Evolutionary conservation across 768 basidiomycete genomes (phyloP).

Genomic region (Fomitopsis serialis): DNA sequence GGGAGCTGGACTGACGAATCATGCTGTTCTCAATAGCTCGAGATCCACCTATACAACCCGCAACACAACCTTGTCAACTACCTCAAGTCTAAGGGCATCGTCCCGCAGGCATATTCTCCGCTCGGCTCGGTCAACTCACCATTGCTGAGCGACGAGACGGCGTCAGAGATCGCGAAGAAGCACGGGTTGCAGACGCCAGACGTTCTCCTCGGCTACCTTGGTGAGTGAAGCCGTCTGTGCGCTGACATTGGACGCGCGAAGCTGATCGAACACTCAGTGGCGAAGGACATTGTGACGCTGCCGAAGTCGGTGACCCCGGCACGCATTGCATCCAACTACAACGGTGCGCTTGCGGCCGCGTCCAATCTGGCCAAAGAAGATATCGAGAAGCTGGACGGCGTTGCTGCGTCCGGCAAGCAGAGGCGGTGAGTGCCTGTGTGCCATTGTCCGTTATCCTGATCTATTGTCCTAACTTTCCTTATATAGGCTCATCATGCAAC

Average conservation of each 20-base stretch:
- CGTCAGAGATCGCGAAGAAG: conserved; percentile 53
- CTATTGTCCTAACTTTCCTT: neutral
- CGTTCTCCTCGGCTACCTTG: conserved; percentile 57
- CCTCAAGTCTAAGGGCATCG: conserved; percentile 59
- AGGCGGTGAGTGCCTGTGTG: conserved; percentile 35
- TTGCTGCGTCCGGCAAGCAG: conserved; percentile 58
- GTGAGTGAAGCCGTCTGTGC: conserved; percentile 29
- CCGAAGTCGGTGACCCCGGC: conserved; percentile 74
- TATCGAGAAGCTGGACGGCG: conserved; percentile 49
- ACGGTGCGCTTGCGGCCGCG: conserved; percentile 42
- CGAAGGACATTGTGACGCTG: conserved; percentile 59
- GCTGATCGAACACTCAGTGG: conserved; percentile 33
- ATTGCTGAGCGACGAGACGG: conserved; percentile 56
- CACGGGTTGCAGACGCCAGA: conserved; percentile 49
- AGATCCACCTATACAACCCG: conserved; percentile 70
- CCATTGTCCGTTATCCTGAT: neutral
- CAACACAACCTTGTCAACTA: conserved; percentile 63
- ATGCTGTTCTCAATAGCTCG: conserved; percentile 39
- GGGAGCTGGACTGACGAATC: neutral
- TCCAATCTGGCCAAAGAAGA: conserved; percentile 46
- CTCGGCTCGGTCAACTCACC: conserved; percentile 68
- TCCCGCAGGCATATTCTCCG: conserved; percentile 77
- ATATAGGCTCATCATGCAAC: conserved; percentile 52
- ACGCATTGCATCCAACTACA: conserved; percentile 58
- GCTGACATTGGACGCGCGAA: neutral